Evolutionary conservation across 2,329 filamentous ascomycete species (phyloP), one percentile per base, ranked within the genome.

Genomic region (Emydomyces testavorans): DNA sequence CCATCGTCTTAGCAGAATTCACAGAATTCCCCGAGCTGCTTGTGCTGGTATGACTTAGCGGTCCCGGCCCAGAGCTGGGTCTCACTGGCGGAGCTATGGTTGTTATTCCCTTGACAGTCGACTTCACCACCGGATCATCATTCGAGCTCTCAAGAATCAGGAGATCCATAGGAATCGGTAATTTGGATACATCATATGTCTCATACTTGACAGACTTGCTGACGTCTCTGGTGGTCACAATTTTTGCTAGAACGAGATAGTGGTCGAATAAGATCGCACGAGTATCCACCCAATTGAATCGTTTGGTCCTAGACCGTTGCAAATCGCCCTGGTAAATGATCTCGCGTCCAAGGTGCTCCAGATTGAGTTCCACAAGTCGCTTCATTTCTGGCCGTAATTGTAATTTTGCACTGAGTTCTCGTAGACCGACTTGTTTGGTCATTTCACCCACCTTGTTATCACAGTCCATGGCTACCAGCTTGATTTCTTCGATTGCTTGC

Each of bases 131-230:
- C 0, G 92, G 82, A 54, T 94, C 87, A 55, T 98, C 93, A 55
- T 90, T 86, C 56, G 85, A 82, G 62, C 85, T 94, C 65, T 98
- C 93, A 0, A 98, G 73, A 42, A 94, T 85, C 21, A 98, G 73
- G 2, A 98, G 73, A 57, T 94, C 89, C 90, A 98, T 98, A 0
- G 92, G 92, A 53, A 98, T 95, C 5, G 85, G 87, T 66, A 94
- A 75, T 64, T 93, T 89, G 0, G 89, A 95, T 26, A 98, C 90
- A 64, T 98, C 92, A 57, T 92, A 98, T 54, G 75, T 74, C 58
- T 83, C 80, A 57, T 85, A 87, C 66, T 83, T 92, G 46, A 82
- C 76, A n/a, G 77, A 77, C 40, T 77, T 78, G 37, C 79, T 75
- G 37, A 80, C 78, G 58, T 88, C 87, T 38, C 80, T 72, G 8